Conservation (phyloP, 371 early-diverging fungal genomes). For the Blakeslea trispora region DNA sequence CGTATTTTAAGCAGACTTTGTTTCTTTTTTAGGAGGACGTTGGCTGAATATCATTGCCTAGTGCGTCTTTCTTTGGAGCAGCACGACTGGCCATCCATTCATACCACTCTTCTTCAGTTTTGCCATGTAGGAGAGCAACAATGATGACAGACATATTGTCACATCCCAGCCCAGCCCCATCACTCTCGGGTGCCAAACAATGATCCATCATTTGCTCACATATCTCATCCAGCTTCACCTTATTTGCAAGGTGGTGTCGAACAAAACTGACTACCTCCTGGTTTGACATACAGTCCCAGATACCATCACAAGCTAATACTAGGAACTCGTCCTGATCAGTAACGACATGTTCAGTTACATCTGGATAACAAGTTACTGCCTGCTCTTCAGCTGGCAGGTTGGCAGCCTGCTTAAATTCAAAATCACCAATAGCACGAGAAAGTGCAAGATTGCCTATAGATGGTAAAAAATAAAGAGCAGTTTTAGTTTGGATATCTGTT, state of each 20-base stretch:
- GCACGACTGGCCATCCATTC: constrained; percentile 43
- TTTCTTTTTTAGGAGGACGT: neutral
- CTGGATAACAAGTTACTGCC: constrained; percentile 92
- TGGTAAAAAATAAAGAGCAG: neutral
- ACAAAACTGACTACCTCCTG: constrained; percentile 88
- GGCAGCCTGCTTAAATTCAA: constrained; percentile 90
- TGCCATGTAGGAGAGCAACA: constrained; percentile 84
- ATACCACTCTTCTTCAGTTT: constrained; percentile 75
- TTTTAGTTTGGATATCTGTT: neutral
- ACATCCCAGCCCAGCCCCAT: constrained; percentile 90
- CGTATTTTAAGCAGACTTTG: neutral
- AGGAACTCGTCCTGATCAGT: constrained; percentile 85
- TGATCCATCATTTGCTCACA: constrained; percentile 89
- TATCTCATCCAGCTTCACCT: constrained; percentile 58
- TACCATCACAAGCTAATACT: constrained; percentile 97
- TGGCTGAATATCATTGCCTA: constrained; percentile 26
- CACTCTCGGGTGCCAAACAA: constrained; percentile 88
- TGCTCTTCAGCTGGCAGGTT: constrained; percentile 81
- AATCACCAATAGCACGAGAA: constrained; percentile 97
- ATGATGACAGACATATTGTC: constrained; percentile 98
- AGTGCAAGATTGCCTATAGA: constrained; percentile 84
- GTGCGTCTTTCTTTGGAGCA: constrained; percentile 29
- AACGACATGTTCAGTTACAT: constrained; percentile 65
- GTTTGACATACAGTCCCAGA: constrained; percentile 96
- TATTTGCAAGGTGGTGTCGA: constrained; percentile 61